These are phyloP conservation scores for Ceriops zippeliana DNA, from an alignment of 345 rosid species.

Conservation along the genomic window DNA sequence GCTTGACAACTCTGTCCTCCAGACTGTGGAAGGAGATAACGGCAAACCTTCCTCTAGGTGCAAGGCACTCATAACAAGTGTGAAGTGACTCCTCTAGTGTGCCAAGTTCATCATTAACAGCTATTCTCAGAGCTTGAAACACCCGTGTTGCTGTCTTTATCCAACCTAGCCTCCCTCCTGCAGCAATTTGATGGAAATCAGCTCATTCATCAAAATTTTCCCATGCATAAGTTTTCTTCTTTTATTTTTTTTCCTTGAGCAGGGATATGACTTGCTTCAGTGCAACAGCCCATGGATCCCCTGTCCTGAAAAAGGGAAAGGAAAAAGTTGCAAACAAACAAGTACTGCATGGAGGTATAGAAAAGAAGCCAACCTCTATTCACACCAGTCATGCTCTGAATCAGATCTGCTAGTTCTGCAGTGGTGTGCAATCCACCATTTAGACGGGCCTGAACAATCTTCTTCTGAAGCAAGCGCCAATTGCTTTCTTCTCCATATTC, in stretches of 20 bases:
- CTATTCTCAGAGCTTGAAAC: slow-evolving; percentile 87
- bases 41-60: slow-evolving; percentile 88
- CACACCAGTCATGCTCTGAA: slow-evolving; percentile 39
- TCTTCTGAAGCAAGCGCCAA: slow-evolving; percentile 63
- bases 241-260: neutral
- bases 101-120: slow-evolving; percentile 88
- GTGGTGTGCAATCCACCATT: slow-evolving; percentile 80
- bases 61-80: slow-evolving; percentile 69
- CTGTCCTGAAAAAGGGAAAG: neutral
- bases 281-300: too few species aligned
- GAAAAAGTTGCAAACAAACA: neutral
- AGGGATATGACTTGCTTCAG: neutral
- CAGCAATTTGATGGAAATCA: slow-evolving; percentile 11
- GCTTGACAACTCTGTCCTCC: slow-evolving; percentile 90
- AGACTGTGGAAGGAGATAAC: slow-evolving; percentile 93
- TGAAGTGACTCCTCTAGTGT: slow-evolving; percentile 63
- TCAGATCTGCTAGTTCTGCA: slow-evolving; percentile 66
- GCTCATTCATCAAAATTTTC: neutral
- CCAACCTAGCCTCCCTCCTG: slow-evolving; percentile 95
- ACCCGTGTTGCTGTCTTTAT: slow-evolving; percentile 93
- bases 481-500: slow-evolving; percentile 91
- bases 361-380: slow-evolving; percentile 44
- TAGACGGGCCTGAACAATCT: slow-evolving; percentile 63
- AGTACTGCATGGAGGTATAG: neutral
- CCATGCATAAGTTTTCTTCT: slow-evolving; percentile 1